phyloP scores from a whole-genome alignment of 371 early-diverging fungal genomes.

The Mortierella sp. region DNA sequence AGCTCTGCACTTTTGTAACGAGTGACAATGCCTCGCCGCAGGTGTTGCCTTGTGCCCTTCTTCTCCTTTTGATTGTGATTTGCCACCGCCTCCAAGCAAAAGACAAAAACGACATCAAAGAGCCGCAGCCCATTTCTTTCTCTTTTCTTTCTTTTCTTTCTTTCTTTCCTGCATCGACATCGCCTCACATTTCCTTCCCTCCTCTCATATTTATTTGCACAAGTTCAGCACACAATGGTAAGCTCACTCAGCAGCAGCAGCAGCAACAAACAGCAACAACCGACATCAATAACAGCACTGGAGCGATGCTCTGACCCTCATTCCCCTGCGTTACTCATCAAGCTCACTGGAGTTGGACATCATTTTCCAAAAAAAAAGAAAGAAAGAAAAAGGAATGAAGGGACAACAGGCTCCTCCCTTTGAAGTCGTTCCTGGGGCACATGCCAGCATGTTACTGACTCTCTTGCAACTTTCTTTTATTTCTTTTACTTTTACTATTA shows the following conservation, averaged over 20 bases:
- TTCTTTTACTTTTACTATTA: too few species aligned
- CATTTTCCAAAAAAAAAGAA: neutral
- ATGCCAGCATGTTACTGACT: neutral
- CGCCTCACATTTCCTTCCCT: neutral
- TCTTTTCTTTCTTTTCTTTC: neutral
- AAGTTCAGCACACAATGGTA: neutral
- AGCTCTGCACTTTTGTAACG: neutral
- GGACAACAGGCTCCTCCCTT: neutral
- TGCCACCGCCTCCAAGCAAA: neutral
- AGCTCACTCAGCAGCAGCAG: neutral
- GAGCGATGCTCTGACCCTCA: neutral
- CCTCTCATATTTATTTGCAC: neutral
- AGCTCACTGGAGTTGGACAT: neutral
- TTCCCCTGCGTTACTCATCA: neutral
- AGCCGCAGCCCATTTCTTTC: neutral
- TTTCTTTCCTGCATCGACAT: neutral
- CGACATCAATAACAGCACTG: neutral
- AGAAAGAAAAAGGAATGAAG: neutral
- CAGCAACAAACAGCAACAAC: too few species aligned
- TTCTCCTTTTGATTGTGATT: neutral
- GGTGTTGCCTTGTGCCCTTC: too few species aligned
- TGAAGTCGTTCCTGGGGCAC: neutral
- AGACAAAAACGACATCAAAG: neutral
- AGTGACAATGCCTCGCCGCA: neutral
- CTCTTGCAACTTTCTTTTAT: neutral